Evolutionary conservation across 1,139 yeast genomes (phyloP), one percentile per base, ranked within the genome.

Genomic region (Pichia sp.): DNA sequence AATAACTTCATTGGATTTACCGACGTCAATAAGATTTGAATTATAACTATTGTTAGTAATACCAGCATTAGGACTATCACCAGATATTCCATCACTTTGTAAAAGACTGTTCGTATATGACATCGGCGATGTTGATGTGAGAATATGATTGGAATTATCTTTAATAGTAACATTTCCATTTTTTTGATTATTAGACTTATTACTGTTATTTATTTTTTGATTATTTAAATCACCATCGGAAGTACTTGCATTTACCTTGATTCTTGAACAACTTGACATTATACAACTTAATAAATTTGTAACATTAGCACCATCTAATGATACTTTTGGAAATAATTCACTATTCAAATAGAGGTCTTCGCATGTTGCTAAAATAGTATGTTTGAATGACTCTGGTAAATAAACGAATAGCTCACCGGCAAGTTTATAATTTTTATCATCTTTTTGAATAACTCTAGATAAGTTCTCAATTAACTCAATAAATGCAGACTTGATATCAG

Each of bases 321-420:
- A 35, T 18, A 51, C 47, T 8, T 46, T 45, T 1, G 78, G 78
- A 55, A 79, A 78, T n/a, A 63, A 64, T 5, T 75, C 66, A 3
- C 76, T 70, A 18, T 71, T 66, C 43, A 81, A 59, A 49, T 79
- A 73, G 2, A 64, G 51, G 10, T 66, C 63, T 39, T 79, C 75
- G 49, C 78, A 66, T 34, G 64, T 62, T 37, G 64, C 57, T 26
- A 74, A 56, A 7, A 73, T 55, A 38, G 60, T 56, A 8, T 63
- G 53, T 51, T 72, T 74, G 38, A 67, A 50, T 0, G 51, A 45
- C 10, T 61, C 56, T 18, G 67, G 66, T 34, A 74, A 49, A 32
- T 65, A 59, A 29, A 67, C 65, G 54, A 74, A 67, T 28, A 74
- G 44, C 34, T 71, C 71, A 2, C 76, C 74, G 42, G 70, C 45